A percentile compares a stretch with the other conserved stretches of the same genome.
Conservation (phyloP, 345 rosid species). For the Salix viminalis region DNA sequence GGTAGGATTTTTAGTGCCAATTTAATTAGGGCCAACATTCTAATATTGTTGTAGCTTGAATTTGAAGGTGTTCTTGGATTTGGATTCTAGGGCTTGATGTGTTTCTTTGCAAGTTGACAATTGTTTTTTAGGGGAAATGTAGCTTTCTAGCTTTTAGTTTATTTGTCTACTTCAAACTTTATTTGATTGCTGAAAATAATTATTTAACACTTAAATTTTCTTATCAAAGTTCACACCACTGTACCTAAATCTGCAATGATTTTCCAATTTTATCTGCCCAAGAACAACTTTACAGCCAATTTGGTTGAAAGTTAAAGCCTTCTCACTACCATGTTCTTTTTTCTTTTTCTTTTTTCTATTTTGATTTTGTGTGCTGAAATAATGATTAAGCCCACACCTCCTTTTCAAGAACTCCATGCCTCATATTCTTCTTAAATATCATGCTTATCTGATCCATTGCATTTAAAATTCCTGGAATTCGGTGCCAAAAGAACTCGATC, state of each 20-base stretch:
- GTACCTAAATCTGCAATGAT: background rate
- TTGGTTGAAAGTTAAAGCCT: background rate
- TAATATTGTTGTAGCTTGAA: background rate
- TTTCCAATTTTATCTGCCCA: background rate
- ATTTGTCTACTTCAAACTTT: background rate
- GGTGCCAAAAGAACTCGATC: background rate
- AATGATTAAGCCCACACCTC: slow-evolving; percentile 10
- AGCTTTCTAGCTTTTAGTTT: background rate
- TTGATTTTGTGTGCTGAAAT: background rate
- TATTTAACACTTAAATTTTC: background rate
- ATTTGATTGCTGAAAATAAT: background rate
- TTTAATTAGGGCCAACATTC: background rate
- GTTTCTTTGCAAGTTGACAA: background rate
- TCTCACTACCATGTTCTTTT: background rate
- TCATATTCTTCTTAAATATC: background rate
- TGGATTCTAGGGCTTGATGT: background rate
- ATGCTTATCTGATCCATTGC: background rate
- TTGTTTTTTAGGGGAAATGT: background rate
- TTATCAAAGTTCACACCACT: background rate
- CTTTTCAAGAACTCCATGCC: background rate
- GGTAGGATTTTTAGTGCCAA: background rate
- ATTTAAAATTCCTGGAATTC: background rate
- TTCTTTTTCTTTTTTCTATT: no score
- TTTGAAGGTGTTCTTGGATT: background rate
- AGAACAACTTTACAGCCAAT: background rate